These are phyloP conservation scores for Lentinula novae-zelandiae DNA, from an alignment of 1,284 basidiomycete species.

Conservation along the genomic window DNA sequence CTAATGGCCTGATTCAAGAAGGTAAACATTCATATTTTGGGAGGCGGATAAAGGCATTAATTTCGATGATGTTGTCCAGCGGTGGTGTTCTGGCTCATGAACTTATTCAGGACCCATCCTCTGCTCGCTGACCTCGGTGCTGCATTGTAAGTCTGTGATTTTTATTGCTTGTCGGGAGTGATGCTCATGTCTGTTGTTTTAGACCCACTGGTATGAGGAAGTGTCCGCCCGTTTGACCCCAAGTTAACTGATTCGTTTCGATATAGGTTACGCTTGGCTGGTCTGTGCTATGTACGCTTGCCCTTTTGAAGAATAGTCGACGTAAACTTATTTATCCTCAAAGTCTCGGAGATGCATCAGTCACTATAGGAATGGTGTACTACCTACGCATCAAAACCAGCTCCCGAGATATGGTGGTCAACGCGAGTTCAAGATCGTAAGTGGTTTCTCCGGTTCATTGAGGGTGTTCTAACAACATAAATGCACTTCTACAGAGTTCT, in stretches of 20 bases:
- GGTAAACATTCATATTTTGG: background rate
- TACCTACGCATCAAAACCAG: constrained; percentile 5
- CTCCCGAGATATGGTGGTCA: background rate
- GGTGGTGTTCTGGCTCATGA: constrained; percentile 5
- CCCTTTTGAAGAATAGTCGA: background rate
- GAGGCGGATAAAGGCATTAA: background rate
- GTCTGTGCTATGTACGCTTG: background rate
- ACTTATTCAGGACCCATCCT: background rate
- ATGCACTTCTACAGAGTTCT: background rate
- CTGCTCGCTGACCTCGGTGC: background rate
- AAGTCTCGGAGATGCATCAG: constrained; percentile 6
- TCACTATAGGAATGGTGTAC: constrained; percentile 6
- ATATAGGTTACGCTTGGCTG: constrained; percentile 2
- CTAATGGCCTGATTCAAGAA: constrained; percentile 2
- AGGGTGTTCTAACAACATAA: background rate
- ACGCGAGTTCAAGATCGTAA: constrained; percentile 1
- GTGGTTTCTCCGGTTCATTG: background rate
- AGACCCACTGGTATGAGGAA: constrained; percentile 2
- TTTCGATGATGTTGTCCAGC: background rate
- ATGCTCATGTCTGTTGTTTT: background rate
- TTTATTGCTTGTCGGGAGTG: background rate
- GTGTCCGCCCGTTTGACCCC: background rate
- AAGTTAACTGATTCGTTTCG: background rate
- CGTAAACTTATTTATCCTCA: background rate
- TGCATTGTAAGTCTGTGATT: background rate